Evolutionary conservation across 2,329 filamentous ascomycete genomes (phyloP).

Genomic region (Gnomoniopsis sp.): DNA sequence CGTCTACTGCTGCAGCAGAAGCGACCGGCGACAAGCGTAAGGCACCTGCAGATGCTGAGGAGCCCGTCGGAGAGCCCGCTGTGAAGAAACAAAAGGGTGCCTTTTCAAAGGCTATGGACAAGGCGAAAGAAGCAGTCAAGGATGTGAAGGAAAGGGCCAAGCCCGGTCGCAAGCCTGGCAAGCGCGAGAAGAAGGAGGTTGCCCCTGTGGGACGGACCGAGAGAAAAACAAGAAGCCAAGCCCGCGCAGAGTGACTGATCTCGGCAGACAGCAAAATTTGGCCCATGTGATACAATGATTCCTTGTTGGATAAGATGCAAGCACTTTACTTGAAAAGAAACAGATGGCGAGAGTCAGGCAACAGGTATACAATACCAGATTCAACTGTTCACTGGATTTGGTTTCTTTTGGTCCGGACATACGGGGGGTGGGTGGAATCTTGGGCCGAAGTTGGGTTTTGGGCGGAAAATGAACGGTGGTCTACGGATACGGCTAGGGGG

Average conservation of each 20-base stretch:
- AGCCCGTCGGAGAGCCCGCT: conserved; percentile 5
- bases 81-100: conserved; percentile 16
- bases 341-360: neutral
- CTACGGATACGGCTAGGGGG: neutral
- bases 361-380: neutral
- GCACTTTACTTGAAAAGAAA: neutral
- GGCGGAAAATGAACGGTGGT: conserved; percentile 4
- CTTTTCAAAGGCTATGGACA: conserved; percentile 17
- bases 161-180: conserved; percentile 21
- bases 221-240: conserved; percentile 38
- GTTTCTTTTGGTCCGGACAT: neutral
- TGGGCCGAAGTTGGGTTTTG: neutral
- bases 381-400: neutral
- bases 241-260: conserved; percentile 16
- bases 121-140: conserved; percentile 13
- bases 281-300: neutral
- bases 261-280: neutral
- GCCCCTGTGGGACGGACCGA: conserved; percentile 30
- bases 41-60: conserved; percentile 13
- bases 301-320: neutral
- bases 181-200: conserved; percentile 23
- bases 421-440: neutral
- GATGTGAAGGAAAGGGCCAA: conserved; percentile 11
- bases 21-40: conserved; percentile 24
- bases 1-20: neutral